phyloP scores from a whole-genome alignment of 1,284 basidiomycete species.

The Puccinia triticina region DNA sequence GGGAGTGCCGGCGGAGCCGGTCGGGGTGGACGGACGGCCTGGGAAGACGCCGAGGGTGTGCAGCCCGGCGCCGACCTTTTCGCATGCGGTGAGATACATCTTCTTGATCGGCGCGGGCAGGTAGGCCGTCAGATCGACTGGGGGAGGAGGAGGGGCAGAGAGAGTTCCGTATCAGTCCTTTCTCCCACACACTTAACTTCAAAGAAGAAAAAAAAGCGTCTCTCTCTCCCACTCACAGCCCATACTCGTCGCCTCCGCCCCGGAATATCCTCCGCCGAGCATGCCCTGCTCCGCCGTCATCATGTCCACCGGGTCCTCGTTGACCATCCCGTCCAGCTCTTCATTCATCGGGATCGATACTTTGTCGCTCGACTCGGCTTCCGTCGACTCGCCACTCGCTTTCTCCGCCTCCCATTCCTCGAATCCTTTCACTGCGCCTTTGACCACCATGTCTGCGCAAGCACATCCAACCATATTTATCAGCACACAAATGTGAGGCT shows the following conservation, averaged over 20 bases:
- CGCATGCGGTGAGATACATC: constrained; percentile 73
- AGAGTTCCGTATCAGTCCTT: neutral
- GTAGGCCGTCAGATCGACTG: constrained; percentile 80
- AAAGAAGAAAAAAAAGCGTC: no score
- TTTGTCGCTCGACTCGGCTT: neutral
- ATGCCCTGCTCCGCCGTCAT: constrained; percentile 23
- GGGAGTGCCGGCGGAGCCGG: constrained; percentile 53
- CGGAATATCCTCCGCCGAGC: constrained; percentile 9
- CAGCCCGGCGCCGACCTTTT: constrained; percentile 70
- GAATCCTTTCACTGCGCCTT: constrained; percentile 93
- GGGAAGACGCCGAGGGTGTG: constrained; percentile 68
- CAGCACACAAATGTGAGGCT: neutral
- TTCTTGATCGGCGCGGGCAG: constrained; percentile 80
- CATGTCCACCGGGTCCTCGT: constrained; percentile 41
- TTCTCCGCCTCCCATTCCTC: constrained; percentile 67
- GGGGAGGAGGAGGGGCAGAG: no score
- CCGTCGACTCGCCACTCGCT: neutral
- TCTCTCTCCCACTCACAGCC: constrained; percentile 48
- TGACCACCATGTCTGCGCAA: constrained; percentile 85
- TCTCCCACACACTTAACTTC: constrained; percentile 43
- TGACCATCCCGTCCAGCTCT: constrained; percentile 33
- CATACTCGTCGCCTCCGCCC: constrained; percentile 23
- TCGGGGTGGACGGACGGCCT: constrained; percentile 56
- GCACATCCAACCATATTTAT: neutral
- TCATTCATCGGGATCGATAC: constrained; percentile 26